These are phyloP conservation scores for Saururus chinensis DNA, from an alignment of 164 flowering plant genomes.

Conservation along the genomic window DNA sequence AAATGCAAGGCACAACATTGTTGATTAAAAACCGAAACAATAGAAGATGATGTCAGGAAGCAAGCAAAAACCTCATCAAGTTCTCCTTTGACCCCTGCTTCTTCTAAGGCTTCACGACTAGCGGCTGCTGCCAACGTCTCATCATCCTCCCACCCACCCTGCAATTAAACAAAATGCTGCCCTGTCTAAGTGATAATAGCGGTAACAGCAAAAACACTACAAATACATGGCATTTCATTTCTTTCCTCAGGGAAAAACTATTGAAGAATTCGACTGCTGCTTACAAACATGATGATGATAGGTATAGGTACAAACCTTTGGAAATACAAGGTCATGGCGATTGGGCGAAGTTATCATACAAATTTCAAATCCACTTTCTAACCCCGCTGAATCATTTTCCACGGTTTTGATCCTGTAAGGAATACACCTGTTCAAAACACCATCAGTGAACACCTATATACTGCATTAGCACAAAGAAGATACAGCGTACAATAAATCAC, in stretches of 20 bases:
- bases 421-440: conserved; percentile 44
- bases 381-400: conserved; percentile 12
- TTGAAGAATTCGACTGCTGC: not conserved
- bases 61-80: conserved; percentile 19
- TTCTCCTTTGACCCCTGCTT: conserved; percentile 70
- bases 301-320: conserved; percentile 38
- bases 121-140: conserved; percentile 70
- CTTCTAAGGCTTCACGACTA: conserved; percentile 73
- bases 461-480: not conserved
- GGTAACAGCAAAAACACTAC: not conserved
- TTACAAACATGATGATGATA: not conserved
- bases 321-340: conserved; percentile 67
- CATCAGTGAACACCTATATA: no score
- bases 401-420: conserved; percentile 44
- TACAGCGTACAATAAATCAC: no score
- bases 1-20: no score
- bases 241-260: not conserved
- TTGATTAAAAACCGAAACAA: not conserved
- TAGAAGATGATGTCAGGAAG: conserved; percentile 15
- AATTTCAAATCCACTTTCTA: conserved; percentile 30
- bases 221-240: no score
- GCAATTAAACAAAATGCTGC: conserved; percentile 8
- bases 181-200: not conserved
- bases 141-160: conserved; percentile 95
- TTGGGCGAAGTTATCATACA: conserved; percentile 71